Evolutionary conservation across 768 basidiomycete genomes (phyloP).

Genomic region (Chalciporus piperatus): DNA sequence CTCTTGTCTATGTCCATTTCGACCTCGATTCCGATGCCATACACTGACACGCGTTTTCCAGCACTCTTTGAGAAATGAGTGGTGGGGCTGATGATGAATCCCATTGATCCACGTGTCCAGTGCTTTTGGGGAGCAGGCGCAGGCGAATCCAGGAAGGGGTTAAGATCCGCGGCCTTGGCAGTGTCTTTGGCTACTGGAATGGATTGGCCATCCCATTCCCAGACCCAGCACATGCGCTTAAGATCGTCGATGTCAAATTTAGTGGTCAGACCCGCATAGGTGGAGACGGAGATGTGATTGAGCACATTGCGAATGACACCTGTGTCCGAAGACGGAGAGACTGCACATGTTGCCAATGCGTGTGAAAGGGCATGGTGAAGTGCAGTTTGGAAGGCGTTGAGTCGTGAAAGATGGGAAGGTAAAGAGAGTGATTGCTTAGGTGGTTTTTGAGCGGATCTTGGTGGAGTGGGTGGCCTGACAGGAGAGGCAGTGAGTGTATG

Average conservation of each 20-base stretch:
- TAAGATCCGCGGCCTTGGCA: conserved; percentile 43
- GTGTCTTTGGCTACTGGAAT: conserved; percentile 27
- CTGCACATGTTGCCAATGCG: conserved; percentile 78
- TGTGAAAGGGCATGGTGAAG: conserved; percentile 83
- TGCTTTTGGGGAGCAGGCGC: conserved; percentile 46
- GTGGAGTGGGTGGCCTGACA: conserved; percentile 59
- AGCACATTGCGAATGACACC: conserved; percentile 76
- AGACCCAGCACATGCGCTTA: conserved; percentile 78
- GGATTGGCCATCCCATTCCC: conserved; percentile 76
- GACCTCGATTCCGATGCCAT: conserved; percentile 85
- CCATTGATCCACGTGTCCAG: conserved; percentile 81
- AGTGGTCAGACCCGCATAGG: conserved; percentile 64
- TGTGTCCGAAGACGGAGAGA: conserved; percentile 73
- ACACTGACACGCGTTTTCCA: conserved; percentile 70
- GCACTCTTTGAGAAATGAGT: conserved; percentile 68
- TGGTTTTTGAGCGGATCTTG: conserved; percentile 42
- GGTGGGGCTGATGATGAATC: conserved; percentile 67
- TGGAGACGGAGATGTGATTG: conserved; percentile 68
- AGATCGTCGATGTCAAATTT: conserved; percentile 69
- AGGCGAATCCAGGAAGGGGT: conserved; percentile 62
- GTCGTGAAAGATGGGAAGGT: conserved; percentile 58
- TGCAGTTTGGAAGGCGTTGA: conserved; percentile 61
- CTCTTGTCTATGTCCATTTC: conserved; percentile 82
- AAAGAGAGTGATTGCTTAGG: conserved; percentile 34
- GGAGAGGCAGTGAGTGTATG: conserved; percentile 1